phyloP scores from a whole-genome alignment of 176 grass and related monocot species.

The Hordeum vulgare region DNA sequence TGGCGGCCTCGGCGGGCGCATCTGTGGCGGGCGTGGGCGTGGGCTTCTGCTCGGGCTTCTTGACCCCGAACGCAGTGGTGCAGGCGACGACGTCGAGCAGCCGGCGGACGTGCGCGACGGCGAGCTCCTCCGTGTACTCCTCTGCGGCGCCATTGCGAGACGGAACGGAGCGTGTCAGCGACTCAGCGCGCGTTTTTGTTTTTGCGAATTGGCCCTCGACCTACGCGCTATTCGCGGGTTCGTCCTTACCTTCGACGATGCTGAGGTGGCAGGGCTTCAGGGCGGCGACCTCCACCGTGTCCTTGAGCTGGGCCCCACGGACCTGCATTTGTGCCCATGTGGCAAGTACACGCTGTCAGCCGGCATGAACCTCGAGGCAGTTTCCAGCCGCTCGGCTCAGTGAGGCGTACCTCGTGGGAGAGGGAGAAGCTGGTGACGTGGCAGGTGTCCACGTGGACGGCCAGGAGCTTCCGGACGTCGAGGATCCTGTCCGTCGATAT shows the following conservation, averaged over 20 bases:
- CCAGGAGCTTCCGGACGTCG: constrained; percentile 69
- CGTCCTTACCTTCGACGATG: constrained; percentile 62
- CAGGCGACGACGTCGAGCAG: constrained; percentile 88
- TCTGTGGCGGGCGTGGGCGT: constrained; percentile 3
- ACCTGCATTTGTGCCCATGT: constrained; percentile 30
- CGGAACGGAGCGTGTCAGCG: no score
- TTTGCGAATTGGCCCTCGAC: background rate
- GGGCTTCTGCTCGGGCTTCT: constrained; percentile 36
- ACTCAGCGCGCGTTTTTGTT: background rate
- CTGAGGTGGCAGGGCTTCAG: constrained; percentile 81
- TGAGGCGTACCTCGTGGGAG: constrained; percentile 59
- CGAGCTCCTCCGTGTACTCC: constrained; percentile 88
- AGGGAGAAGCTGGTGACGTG: constrained; percentile 81
- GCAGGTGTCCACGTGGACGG: constrained; percentile 87
- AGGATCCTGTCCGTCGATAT: constrained; percentile 90
- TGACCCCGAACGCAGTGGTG: constrained; percentile 63
- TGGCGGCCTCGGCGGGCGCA: constrained; percentile 6
- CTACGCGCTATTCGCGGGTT: background rate
- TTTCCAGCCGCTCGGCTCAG: no score
- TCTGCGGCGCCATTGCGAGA: constrained; percentile 36
- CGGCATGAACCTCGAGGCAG: background rate
- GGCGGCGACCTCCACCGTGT: constrained; percentile 62
- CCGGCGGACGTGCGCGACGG: constrained; percentile 66
- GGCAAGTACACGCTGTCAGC: background rate
- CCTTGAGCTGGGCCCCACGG: constrained; percentile 63